phyloP scores from a whole-genome alignment of 1,284 basidiomycete genomes.

The Apiotrichum sp. region DNA sequence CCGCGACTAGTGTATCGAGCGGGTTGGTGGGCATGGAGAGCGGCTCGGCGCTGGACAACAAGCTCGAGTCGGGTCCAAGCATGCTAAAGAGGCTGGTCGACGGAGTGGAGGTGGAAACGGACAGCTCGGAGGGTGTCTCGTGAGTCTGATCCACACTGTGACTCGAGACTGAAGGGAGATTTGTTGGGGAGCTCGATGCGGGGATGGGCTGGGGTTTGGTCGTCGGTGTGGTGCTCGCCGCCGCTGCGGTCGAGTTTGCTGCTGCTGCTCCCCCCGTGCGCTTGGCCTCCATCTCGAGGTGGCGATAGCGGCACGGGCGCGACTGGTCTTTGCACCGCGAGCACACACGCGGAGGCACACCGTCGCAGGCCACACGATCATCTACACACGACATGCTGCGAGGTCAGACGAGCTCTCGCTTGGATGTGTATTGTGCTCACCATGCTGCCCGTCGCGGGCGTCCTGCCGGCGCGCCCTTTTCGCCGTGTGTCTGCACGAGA shows the following conservation, averaged over 20 bases:
- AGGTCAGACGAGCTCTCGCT: neutral
- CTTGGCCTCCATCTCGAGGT: constrained; percentile 11
- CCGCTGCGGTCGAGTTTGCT: neutral
- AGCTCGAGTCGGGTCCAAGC: neutral
- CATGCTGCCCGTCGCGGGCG: constrained; percentile 19
- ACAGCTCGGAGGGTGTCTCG: neutral
- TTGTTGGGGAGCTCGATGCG: too few species aligned
- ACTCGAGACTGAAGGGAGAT: too few species aligned
- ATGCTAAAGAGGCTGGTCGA: neutral
- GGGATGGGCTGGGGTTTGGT: too few species aligned
- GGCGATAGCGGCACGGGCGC: constrained; percentile 9
- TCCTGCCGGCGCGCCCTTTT: constrained; percentile 11
- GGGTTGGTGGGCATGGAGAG: neutral
- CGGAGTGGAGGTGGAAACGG: neutral
- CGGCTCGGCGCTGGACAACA: neutral
- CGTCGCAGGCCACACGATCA: constrained; percentile 11
- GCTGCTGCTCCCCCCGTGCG: neutral
- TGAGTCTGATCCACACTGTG: too few species aligned
- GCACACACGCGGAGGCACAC: constrained; percentile 13
- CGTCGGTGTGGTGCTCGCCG: too few species aligned
- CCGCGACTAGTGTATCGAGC: neutral
- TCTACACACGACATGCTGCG: constrained; percentile 12
- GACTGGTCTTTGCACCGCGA: constrained; percentile 5
- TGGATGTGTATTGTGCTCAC: constrained; percentile 1
- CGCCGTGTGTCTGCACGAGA: constrained; percentile 17